Conservation (phyloP, 352 stramenopile species). For the Globisporangium echinulatum region DNA sequence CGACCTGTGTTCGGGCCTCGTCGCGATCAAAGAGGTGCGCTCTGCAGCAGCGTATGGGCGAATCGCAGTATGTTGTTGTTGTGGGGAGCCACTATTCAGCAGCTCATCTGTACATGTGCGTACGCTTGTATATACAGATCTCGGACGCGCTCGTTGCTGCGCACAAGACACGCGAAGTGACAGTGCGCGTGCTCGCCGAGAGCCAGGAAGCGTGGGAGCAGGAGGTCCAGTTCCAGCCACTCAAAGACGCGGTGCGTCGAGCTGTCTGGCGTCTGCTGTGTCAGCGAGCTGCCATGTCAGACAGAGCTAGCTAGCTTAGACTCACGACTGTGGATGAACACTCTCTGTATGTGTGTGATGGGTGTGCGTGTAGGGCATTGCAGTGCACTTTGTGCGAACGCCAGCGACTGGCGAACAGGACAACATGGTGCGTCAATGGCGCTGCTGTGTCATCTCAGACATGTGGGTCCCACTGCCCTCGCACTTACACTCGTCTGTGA, state of each 20-base stretch:
- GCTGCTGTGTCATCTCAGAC: background rate
- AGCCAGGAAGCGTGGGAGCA: slow-evolving; percentile 6
- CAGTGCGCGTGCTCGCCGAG: slow-evolving; percentile 4
- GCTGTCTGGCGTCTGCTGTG: background rate
- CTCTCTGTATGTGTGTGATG: background rate
- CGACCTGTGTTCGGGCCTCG: slow-evolving; percentile 4
- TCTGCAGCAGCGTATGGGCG: too few species aligned
- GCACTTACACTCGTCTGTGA: background rate
- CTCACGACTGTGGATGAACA: background rate
- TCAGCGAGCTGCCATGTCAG: background rate
- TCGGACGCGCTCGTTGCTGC: background rate
- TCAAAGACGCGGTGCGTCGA: slow-evolving; percentile 3
- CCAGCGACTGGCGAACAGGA: background rate
- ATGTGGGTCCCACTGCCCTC: background rate
- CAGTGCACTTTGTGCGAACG: slow-evolving; percentile 4
- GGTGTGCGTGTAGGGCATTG: background rate
- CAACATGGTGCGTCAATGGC: background rate
- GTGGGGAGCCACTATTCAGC: too few species aligned
- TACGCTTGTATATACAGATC: background rate
- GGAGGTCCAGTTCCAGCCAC: slow-evolving; percentile 5
- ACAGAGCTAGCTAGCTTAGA: too few species aligned
- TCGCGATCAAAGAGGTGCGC: background rate
- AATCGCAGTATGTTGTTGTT: too few species aligned
- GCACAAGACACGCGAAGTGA: slow-evolving; percentile 3
- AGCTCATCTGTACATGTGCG: too few species aligned